A percentile compares a stretch with the other conserved stretches of the same genome.
These are phyloP conservation scores for Curvularia verruculosa DNA, from an alignment of 2,329 filamentous ascomycete species.

Conservation along the genomic window DNA sequence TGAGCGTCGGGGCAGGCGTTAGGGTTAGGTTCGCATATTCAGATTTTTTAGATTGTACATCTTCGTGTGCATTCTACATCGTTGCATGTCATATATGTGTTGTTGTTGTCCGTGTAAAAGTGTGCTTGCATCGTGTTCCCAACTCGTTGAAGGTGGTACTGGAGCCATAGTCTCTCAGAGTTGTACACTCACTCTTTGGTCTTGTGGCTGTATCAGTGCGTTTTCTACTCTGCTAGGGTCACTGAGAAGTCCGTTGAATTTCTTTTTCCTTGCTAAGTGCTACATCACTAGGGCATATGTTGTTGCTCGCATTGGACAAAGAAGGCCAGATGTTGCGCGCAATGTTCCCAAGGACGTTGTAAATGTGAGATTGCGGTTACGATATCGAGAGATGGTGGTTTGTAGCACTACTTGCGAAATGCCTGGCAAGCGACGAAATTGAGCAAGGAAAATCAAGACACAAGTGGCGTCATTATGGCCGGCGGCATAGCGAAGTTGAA, in stretches of 20 bases:
- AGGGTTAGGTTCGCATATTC: slow-evolving; percentile 41
- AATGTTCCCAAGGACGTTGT: background rate
- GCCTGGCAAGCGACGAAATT: background rate
- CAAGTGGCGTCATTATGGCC: background rate
- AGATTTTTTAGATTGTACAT: slow-evolving; percentile 30
- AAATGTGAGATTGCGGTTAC: background rate
- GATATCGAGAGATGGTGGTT: background rate
- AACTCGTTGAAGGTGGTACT: background rate
- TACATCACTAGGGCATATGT: background rate
- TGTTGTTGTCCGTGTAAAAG: background rate
- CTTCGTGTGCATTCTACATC: slow-evolving; percentile 9
- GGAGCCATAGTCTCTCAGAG: background rate
- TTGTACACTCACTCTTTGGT: background rate
- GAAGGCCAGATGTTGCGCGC: too few species aligned
- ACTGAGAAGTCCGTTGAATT: background rate
- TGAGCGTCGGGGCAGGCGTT: slow-evolving; percentile 37
- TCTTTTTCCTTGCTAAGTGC: background rate
- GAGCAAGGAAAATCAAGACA: background rate
- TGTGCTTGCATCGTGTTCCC: background rate
- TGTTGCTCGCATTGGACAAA: background rate
- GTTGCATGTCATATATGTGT: background rate
- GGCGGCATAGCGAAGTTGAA: background rate
- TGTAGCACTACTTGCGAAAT: background rate
- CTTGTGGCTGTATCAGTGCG: background rate
- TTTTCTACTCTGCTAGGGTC: background rate